Evolutionary conservation across 495 filamentous ascomycete genomes (phyloP).

Genomic region (Ramalina peruviana): DNA sequence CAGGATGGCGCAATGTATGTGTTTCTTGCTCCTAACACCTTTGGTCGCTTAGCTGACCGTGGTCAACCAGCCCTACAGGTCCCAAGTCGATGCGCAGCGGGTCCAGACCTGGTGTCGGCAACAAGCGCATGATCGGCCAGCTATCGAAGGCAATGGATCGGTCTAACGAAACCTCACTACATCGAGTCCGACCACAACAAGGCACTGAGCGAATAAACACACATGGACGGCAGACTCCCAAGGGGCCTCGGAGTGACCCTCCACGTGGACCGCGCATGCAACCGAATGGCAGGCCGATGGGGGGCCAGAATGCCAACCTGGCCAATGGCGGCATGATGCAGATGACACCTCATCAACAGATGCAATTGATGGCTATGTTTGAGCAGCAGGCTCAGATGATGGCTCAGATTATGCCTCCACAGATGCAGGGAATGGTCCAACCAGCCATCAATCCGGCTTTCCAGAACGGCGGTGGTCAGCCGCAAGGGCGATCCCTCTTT

Average conservation of each 20-base stretch:
- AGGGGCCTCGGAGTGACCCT: constrained; percentile 44
- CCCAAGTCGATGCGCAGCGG: constrained; percentile 88
- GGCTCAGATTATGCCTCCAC: constrained; percentile 36
- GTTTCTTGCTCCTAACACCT: neutral
- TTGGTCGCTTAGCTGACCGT: constrained; percentile 5
- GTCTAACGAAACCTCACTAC: constrained; percentile 54
- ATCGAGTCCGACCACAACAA: constrained; percentile 61
- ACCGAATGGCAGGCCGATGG: constrained; percentile 37
- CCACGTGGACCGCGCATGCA: constrained; percentile 27
- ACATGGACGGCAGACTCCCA: constrained; percentile 57
- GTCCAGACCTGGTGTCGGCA: constrained; percentile 30
- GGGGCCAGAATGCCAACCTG: constrained; percentile 30
- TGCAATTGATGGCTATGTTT: constrained; percentile 69
- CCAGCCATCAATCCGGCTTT: constrained; percentile 43
- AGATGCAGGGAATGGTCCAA: constrained; percentile 33
- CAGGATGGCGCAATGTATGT: constrained; percentile 56
- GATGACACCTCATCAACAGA: constrained; percentile 54
- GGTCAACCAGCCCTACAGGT: constrained; percentile 61
- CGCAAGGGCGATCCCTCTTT: constrained; percentile 55
- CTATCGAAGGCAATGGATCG: constrained; percentile 80
- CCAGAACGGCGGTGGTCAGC: constrained; percentile 26
- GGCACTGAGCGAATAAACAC: constrained; percentile 66
- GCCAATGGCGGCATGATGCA: constrained; percentile 31
- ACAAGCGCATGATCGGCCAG: constrained; percentile 74
- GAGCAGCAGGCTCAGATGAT: constrained; percentile 87